A percentile compares a stretch with the other conserved stretches of the same genome.
Evolutionary conservation across 768 basidiomycete species (phyloP).

Genomic region (Pleurotus citrinopileatus): DNA sequence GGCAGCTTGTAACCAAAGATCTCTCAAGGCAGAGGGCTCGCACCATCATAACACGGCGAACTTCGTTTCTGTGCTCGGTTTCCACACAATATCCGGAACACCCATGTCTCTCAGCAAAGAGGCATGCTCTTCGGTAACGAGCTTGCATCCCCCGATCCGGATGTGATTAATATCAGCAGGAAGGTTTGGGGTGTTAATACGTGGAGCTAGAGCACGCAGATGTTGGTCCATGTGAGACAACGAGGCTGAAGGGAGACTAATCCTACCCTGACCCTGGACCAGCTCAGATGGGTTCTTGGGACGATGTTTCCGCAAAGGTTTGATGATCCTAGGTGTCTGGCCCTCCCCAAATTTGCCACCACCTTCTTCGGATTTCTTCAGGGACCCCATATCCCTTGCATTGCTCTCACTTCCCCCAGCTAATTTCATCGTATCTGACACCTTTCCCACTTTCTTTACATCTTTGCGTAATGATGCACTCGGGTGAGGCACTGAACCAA

Average conservation of each 20-base stretch:
- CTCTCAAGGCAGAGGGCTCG: no score
- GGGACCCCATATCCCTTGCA: conserved; percentile 4
- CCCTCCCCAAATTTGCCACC: neutral
- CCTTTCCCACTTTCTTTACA: neutral
- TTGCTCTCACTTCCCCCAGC: neutral
- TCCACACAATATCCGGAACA: conserved; percentile 33
- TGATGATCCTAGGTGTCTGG: conserved; percentile 25
- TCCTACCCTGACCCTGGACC: conserved; percentile 2
- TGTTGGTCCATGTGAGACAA: conserved; percentile 17
- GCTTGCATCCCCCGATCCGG: conserved; percentile 38
- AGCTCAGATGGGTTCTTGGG: conserved; percentile 16
- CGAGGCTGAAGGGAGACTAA: conserved; percentile 1
- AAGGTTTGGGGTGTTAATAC: conserved; percentile 28
- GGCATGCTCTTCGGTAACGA: conserved; percentile 35
- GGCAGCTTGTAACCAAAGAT: neutral
- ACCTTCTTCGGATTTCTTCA: conserved; percentile 11
- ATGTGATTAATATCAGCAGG: conserved; percentile 38
- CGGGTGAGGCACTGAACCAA: conserved; percentile 16
- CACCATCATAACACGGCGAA: neutral
- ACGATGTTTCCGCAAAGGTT: conserved; percentile 33
- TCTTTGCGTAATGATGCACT: neutral
- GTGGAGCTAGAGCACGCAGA: conserved; percentile 33
- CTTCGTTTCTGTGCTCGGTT: neutral
- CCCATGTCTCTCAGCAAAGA: conserved; percentile 35
- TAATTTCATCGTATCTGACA: no score